A percentile compares a stretch with the other conserved stretches of the same genome.
Conservation (phyloP, 2,329 filamentous ascomycete species). For the Colletotrichum magnum region DNA sequence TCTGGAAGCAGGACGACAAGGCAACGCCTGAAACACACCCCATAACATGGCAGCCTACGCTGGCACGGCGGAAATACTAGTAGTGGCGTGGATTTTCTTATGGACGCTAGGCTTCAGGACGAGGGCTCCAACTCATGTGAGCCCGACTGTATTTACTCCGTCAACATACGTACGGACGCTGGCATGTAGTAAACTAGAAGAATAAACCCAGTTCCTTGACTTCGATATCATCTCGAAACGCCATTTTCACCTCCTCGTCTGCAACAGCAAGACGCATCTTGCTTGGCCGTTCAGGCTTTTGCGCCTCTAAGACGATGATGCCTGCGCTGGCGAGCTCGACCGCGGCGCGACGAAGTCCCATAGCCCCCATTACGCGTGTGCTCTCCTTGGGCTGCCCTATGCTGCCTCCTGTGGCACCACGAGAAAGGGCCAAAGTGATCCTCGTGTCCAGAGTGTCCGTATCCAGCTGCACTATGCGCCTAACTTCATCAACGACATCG, state of each 20-base stretch:
- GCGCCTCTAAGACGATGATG: conserved; percentile 85
- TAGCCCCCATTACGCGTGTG: conserved; percentile 23
- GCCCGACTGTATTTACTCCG: too few species aligned
- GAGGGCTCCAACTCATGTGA: too few species aligned
- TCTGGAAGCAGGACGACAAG: conserved; percentile 94
- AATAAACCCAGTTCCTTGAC: conserved; percentile 82
- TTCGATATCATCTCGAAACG: conserved; percentile 89
- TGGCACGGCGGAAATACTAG: conserved; percentile 76
- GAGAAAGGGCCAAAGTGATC: conserved; percentile 2
- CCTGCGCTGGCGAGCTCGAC: conserved; percentile 90
- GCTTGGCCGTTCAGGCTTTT: conserved; percentile 86
- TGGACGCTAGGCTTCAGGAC: neutral
- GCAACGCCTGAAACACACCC: conserved; percentile 94
- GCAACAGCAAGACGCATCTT: conserved; percentile 89
- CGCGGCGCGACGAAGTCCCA: conserved; percentile 76
- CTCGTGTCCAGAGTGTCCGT: conserved; percentile 5
- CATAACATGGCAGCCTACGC: conserved; percentile 88
- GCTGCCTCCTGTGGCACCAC: conserved; percentile 27
- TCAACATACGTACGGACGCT: too few species aligned
- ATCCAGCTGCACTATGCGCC: conserved; percentile 69
- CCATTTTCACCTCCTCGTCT: conserved; percentile 91
- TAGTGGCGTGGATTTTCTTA: conserved; percentile 50
- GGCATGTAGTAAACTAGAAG: conserved; percentile 44
- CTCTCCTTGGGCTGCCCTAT: neutral
- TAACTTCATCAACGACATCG: conserved; percentile 90